A percentile compares a stretch with the other conserved stretches of the same genome.
Evolutionary conservation across 345 rosid species (phyloP).

Genomic region (Syzygium grande): DNA sequence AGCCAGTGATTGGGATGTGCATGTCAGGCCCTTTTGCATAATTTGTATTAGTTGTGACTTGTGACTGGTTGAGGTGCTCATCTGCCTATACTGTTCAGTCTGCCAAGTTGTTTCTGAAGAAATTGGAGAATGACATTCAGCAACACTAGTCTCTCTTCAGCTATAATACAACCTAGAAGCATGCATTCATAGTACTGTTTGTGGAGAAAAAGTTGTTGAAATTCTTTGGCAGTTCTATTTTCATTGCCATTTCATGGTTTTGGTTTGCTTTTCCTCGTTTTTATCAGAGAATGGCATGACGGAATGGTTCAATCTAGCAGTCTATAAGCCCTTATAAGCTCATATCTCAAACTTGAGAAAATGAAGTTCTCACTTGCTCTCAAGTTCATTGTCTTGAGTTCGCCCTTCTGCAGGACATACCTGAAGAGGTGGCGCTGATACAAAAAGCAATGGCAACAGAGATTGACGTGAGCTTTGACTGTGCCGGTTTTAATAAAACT

Average conservation of each 20-base stretch:
- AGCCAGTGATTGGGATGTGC: neutral
- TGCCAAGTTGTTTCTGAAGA: neutral
- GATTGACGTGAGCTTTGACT: slow-evolving; percentile 74
- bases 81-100: neutral
- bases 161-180: neutral
- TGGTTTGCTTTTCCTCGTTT: neutral
- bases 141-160: neutral
- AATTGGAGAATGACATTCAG: neutral
- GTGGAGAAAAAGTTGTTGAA: neutral
- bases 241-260: neutral
- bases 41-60: neutral
- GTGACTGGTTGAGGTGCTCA: neutral
- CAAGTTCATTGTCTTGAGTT: neutral
- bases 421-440: slow-evolving; percentile 54
- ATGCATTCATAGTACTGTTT: neutral
- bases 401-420: slow-evolving; percentile 39
- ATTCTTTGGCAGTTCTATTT: neutral
- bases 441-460: slow-evolving; percentile 49
- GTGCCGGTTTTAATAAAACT: slow-evolving; percentile 86
- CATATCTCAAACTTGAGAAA: neutral
- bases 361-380: neutral
- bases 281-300: neutral
- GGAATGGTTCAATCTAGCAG: neutral
- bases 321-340: neutral
- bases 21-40: neutral